Conservation (phyloP, 257 asterid genomes). For the Mentha longifolia region DNA sequence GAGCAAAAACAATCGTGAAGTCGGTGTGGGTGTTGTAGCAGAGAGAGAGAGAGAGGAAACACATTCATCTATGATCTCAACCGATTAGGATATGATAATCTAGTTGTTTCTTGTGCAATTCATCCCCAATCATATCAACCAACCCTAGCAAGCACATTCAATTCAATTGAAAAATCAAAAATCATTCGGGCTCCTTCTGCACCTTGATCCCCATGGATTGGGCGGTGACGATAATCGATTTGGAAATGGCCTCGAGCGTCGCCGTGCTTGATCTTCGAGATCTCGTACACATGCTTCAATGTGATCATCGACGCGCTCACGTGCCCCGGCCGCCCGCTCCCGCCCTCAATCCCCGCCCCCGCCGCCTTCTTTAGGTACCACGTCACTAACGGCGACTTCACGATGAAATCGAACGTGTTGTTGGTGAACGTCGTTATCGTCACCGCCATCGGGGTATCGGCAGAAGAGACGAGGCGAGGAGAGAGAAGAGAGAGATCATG, state of each 20-base stretch:
- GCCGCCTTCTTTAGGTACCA: slow-evolving; percentile 95
- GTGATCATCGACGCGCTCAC: slow-evolving; percentile 64
- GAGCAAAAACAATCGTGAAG: no score
- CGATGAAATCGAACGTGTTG: slow-evolving; percentile 80
- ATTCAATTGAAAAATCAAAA: no score
- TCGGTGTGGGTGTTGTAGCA: no score
- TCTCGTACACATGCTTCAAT: slow-evolving; percentile 83
- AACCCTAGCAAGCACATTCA: no score
- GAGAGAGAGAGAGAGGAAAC: no score
- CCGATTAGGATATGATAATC: no score
- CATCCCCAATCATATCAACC: no score
- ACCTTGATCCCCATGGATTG: slow-evolving; percentile 87
- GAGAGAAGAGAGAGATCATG: no score
- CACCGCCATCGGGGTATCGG: slow-evolving; percentile 86
- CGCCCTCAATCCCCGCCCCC: slow-evolving; percentile 71
- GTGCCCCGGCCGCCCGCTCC: slow-evolving; percentile 84
- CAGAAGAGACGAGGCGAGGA: no score
- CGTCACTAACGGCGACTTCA: slow-evolving; percentile 76
- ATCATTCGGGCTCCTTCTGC: slow-evolving; percentile 68
- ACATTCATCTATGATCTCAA: background rate
- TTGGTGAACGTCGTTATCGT: slow-evolving; percentile 75
- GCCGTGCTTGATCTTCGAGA: slow-evolving; percentile 84
- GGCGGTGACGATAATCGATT: slow-evolving; percentile 82
- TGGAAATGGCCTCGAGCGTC: slow-evolving; percentile 82
- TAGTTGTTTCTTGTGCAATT: background rate